A percentile compares a stretch with the other conserved stretches of the same genome.
These are phyloP conservation scores for Panicum miliaceum DNA, from an alignment of 176 grass and related monocot genomes.

Conservation along the genomic window DNA sequence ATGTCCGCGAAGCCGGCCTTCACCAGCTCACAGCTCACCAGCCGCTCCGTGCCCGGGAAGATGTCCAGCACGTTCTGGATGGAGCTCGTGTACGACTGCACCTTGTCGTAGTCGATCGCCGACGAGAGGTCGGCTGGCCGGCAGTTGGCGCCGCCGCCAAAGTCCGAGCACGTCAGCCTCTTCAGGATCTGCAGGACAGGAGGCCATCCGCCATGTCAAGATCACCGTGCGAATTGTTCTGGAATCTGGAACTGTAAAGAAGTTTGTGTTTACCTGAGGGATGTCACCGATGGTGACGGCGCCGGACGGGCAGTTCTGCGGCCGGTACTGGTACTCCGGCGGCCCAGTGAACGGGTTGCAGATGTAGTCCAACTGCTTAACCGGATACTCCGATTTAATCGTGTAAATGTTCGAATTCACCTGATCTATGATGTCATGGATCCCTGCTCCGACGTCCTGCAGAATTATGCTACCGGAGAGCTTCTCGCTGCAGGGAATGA, in stretches of 20 bases:
- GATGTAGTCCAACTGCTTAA: constrained; percentile 74
- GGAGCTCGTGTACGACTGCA: constrained; percentile 80
- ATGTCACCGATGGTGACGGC: constrained; percentile 84
- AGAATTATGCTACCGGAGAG: constrained; percentile 51
- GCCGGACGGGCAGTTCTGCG: constrained; percentile 75
- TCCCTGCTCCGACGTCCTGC: constrained; percentile 62
- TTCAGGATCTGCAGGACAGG: constrained; percentile 57
- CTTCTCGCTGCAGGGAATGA: constrained; percentile 70
- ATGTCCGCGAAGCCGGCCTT: constrained; percentile 80
- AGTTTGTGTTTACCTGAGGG: constrained; percentile 57
- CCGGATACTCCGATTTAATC: constrained; percentile 53
- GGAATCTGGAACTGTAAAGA: not conserved
- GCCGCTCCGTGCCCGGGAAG: constrained; percentile 83
- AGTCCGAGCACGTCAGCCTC: constrained; percentile 76
- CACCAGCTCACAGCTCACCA: constrained; percentile 74
- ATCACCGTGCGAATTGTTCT: too few species aligned
- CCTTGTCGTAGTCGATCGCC: constrained; percentile 73
- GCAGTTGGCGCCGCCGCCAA: constrained; percentile 53
- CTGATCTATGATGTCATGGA: constrained; percentile 85
- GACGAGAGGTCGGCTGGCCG: constrained; percentile 58
- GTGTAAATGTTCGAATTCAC: constrained; percentile 81
- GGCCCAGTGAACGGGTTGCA: constrained; percentile 94
- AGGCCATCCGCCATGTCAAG: not conserved
- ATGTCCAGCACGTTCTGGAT: constrained; percentile 87
- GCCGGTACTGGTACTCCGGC: constrained; percentile 70